Percentiles rank a stretch among this genome's conserved stretches.
Evolutionary conservation across 2,329 filamentous ascomycete species (phyloP).

Genomic region (Trichoderma guizhouense): DNA sequence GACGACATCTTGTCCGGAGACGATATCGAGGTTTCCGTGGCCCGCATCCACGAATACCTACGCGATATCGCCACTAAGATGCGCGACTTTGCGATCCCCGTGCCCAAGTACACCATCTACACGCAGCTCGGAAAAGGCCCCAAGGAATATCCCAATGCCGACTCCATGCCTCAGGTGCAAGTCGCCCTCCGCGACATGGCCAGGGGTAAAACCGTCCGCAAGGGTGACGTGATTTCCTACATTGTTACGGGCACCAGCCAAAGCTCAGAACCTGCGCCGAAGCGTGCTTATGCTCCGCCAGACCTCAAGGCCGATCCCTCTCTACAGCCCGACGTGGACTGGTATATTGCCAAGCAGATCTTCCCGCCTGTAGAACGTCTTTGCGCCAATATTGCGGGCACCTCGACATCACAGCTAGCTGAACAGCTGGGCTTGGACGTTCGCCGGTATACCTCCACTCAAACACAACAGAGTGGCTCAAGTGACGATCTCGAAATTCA

Average conservation of each 20-base stretch:
- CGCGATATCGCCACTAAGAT: conserved; percentile 81
- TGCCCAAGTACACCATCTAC: conserved; percentile 93
- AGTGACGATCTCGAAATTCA: conserved; percentile 70
- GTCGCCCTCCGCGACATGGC: conserved; percentile 86
- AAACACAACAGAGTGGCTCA: conserved; percentile 46
- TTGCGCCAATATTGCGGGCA: conserved; percentile 91
- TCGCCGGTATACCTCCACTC: conserved; percentile 66
- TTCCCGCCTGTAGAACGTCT: conserved; percentile 96
- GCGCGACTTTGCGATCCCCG: conserved; percentile 71
- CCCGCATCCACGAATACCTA: conserved; percentile 90
- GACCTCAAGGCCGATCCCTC: conserved; percentile 75
- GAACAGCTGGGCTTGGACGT: conserved; percentile 92
- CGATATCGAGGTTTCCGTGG: conserved; percentile 81
- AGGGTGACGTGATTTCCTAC: conserved; percentile 94
- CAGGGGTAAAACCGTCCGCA: conserved; percentile 81
- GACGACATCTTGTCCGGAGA: conserved; percentile 93
- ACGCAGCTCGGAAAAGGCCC: conserved; percentile 95
- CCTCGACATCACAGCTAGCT: conserved; percentile 82
- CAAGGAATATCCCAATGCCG: conserved; percentile 88
- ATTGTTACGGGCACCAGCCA: conserved; percentile 77
- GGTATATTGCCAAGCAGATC: conserved; percentile 97
- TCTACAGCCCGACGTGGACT: conserved; percentile 88
- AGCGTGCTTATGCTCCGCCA: conserved; percentile 82
- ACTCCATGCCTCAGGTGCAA: conserved; percentile 95
- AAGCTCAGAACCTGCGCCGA: conserved; percentile 68